Conservation (phyloP, 805 yeast species). For the Wickerhamiella shivajii region DNA sequence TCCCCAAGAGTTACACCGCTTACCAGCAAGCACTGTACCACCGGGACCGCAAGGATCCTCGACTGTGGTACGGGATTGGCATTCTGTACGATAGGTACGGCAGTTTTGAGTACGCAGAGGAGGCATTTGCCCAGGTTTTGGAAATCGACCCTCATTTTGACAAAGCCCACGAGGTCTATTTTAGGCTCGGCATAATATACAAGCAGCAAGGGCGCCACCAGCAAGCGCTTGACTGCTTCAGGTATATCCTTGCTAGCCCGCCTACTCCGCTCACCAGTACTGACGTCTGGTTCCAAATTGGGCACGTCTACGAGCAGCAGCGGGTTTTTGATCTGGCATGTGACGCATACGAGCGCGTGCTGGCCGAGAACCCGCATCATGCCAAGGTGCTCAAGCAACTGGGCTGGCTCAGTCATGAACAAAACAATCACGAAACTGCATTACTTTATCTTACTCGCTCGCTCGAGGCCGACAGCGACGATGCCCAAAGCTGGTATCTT, state of each 20-base stretch:
- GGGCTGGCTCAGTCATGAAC: conserved; percentile 82
- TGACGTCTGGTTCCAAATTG: conserved; percentile 97
- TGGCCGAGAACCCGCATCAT: conserved; percentile 80
- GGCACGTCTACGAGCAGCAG: conserved; percentile 87
- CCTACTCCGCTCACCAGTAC: conserved; percentile 93
- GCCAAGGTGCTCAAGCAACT: conserved; percentile 92
- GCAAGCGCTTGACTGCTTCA: conserved; percentile 86
- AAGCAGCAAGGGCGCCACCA: conserved; percentile 83
- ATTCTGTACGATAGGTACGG: conserved; percentile 93
- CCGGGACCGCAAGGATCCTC: conserved; percentile 89
- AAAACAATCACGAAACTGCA: conserved; percentile 62
- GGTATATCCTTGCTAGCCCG: conserved; percentile 77
- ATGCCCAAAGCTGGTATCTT: conserved; percentile 96
- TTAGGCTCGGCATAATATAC: conserved; percentile 89
- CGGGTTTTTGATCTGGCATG: conserved; percentile 82
- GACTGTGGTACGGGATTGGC: conserved; percentile 97
- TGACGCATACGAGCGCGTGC: conserved; percentile 89
- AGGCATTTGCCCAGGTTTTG: conserved; percentile 89
- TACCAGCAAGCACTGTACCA: conserved; percentile 92
- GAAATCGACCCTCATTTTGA: conserved; percentile 94
- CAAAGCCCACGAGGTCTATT: conserved; percentile 90
- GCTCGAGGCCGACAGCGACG: conserved; percentile 73
- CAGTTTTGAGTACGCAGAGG: conserved; percentile 92
- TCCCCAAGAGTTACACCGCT: conserved; percentile 89
- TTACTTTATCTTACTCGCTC: conserved; percentile 71